A percentile compares a stretch with the other conserved stretches of the same genome.
phyloP scores from a whole-genome alignment of 139 green algal genomes.

The Tetraselmis chui region DNA sequence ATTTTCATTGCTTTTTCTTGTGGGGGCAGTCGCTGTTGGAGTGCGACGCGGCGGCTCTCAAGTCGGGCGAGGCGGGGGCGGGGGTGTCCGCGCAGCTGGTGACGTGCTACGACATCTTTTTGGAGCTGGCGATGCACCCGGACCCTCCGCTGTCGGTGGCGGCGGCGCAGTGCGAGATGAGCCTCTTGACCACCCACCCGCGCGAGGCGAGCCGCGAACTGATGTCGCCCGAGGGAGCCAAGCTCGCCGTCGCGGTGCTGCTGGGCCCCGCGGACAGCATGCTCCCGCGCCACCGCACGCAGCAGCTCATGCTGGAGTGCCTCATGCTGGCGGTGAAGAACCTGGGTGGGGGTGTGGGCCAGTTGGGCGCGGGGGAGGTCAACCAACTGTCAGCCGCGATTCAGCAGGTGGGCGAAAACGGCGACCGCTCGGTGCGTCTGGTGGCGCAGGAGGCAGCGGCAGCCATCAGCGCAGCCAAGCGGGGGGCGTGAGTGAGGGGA shows the following conservation, averaged over 20 bases:
- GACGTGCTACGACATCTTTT: not conserved
- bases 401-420: not conserved
- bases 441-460: not conserved
- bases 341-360: not conserved
- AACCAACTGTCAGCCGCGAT: not conserved
- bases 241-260: not conserved
- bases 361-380: not conserved
- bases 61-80: not conserved
- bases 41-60: not conserved
- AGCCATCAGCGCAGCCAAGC: not conserved
- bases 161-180: not conserved
- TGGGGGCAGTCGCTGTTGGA: not conserved
- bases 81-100: not conserved
- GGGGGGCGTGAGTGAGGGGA: no score
- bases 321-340: not conserved
- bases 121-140: not conserved
- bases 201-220: not conserved
- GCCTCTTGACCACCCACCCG: not conserved
- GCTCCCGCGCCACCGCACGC: not conserved
- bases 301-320: conserved; percentile 1
- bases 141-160: not conserved
- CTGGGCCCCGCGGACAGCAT: not conserved
- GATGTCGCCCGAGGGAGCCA: not conserved
- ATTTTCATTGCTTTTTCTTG: no score
- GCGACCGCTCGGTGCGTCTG: not conserved